Evolutionary conservation across 2,329 filamentous ascomycete genomes (phyloP).

Genomic region (Chalaropsis ovoidea): DNA sequence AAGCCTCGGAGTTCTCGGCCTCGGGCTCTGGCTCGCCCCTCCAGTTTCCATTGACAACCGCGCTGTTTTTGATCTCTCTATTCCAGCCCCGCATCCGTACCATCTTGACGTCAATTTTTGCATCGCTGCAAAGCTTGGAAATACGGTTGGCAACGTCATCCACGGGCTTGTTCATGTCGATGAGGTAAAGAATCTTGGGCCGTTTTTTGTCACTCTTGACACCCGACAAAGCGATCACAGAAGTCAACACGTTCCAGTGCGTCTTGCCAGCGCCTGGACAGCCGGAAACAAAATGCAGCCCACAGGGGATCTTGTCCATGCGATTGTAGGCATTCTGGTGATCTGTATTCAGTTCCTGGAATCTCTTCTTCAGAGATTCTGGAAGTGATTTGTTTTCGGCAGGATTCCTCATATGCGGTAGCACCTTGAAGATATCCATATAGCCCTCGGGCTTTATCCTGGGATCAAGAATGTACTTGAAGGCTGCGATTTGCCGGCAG

Average conservation of each 20-base stretch:
- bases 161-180: slow-evolving; percentile 41
- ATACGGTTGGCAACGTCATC: slow-evolving; percentile 39
- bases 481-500: slow-evolving; percentile 27
- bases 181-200: slow-evolving; percentile 36
- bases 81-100: slow-evolving; percentile 38
- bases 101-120: slow-evolving; percentile 32
- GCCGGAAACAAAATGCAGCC: slow-evolving; percentile 38
- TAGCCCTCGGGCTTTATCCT: slow-evolving; percentile 26
- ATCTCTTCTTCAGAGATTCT: slow-evolving; percentile 29
- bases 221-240: slow-evolving; percentile 32
- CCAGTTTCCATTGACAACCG: slow-evolving; percentile 29
- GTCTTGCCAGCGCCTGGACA: slow-evolving; percentile 42
- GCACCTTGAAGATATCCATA: slow-evolving; percentile 29
- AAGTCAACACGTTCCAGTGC: slow-evolving; percentile 38
- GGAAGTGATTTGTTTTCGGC: slow-evolving; percentile 27
- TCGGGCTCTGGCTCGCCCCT: slow-evolving; percentile 17
- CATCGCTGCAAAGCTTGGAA: slow-evolving; percentile 32
- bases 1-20: slow-evolving; percentile 9
- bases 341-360: slow-evolving; percentile 33
- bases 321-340: slow-evolving; percentile 34
- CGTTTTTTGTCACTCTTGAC: background rate
- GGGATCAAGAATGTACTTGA: slow-evolving; percentile 33
- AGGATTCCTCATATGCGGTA: slow-evolving; percentile 34
- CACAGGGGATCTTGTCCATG: slow-evolving; percentile 35
- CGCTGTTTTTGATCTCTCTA: slow-evolving; percentile 32